These are phyloP conservation scores for Blumeriella jaapii DNA, from an alignment of 2,329 filamentous ascomycete species.

Conservation along the genomic window DNA sequence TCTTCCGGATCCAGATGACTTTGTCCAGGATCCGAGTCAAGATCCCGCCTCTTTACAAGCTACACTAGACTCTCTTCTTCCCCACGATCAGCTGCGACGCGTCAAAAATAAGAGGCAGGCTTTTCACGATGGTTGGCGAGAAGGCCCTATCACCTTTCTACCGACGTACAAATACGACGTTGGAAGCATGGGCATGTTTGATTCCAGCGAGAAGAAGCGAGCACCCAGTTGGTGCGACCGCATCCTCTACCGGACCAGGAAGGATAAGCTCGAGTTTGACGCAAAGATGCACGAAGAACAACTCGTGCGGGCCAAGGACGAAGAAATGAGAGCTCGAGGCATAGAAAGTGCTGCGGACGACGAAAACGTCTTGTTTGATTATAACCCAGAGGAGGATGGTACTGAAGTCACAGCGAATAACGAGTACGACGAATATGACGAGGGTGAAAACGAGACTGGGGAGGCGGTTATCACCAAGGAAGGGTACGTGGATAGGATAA, in stretches of 20 bases:
- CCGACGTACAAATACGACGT: constrained; percentile 98
- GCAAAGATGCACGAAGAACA: constrained; percentile 50
- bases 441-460: constrained; percentile 32
- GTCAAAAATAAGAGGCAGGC: constrained; percentile 65
- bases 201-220: constrained; percentile 87
- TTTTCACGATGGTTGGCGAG: constrained; percentile 85
- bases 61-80: constrained; percentile 74
- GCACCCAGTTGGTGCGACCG: constrained; percentile 96
- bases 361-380: constrained; percentile 79
- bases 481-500: constrained; percentile 42
- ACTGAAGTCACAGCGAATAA: constrained; percentile 32
- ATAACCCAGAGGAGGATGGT: constrained; percentile 72
- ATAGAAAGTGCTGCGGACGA: constrained; percentile 64
- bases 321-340: constrained; percentile 74
- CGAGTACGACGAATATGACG: constrained; percentile 40
- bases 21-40: constrained; percentile 53
- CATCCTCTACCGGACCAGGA: constrained; percentile 72
- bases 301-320: constrained; percentile 59
- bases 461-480: constrained; percentile 43
- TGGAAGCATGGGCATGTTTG: constrained; percentile 84
- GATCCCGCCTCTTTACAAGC: constrained; percentile 83
- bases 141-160: constrained; percentile 78
- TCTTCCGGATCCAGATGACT: constrained; percentile 54
- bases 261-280: constrained; percentile 56
- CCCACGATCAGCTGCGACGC: constrained; percentile 75